A percentile compares a stretch with the other conserved stretches of the same genome.
Conservation (phyloP, 805 yeast genomes). For the Maudiozyma bulderi region DNA sequence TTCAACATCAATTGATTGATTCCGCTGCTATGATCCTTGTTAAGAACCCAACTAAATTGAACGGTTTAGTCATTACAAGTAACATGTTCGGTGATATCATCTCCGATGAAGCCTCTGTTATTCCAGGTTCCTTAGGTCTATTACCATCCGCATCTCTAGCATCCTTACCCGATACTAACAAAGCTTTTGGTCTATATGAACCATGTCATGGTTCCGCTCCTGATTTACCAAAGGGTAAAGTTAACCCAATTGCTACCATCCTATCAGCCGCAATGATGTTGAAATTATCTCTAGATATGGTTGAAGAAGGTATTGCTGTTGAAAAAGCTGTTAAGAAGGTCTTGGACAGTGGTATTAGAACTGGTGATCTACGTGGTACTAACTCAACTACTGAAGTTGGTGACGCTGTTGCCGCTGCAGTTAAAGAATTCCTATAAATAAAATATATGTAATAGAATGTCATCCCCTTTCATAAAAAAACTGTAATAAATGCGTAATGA, state of each 20-base stretch:
- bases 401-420: conserved; percentile 77
- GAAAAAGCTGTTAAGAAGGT: conserved; percentile 82
- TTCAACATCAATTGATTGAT: conserved; percentile 93
- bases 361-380: conserved; percentile 83
- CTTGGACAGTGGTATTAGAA: conserved; percentile 74
- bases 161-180: conserved; percentile 90
- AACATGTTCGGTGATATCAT: conserved; percentile 98
- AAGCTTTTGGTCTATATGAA: conserved; percentile 92
- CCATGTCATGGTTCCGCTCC: conserved; percentile 99
- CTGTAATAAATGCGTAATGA: background rate
- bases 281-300: conserved; percentile 74
- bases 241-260: conserved; percentile 91
- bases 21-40: conserved; percentile 98
- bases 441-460: conserved; percentile 1
- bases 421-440: conserved; percentile 40
- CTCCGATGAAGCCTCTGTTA: conserved; percentile 95
- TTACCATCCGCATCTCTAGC: conserved; percentile 93
- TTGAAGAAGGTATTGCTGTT: conserved; percentile 76
- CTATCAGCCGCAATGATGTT: conserved; percentile 97
- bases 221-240: conserved; percentile 77
- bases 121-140: conserved; percentile 94
- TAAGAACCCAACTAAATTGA: conserved; percentile 81
- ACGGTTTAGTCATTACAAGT: conserved; percentile 85
- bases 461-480: background rate
- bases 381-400: conserved; percentile 84